Base-by-base conservation (phyloP, 495 filamentous ascomycete species). In the Neurospora pannonica region DNA sequence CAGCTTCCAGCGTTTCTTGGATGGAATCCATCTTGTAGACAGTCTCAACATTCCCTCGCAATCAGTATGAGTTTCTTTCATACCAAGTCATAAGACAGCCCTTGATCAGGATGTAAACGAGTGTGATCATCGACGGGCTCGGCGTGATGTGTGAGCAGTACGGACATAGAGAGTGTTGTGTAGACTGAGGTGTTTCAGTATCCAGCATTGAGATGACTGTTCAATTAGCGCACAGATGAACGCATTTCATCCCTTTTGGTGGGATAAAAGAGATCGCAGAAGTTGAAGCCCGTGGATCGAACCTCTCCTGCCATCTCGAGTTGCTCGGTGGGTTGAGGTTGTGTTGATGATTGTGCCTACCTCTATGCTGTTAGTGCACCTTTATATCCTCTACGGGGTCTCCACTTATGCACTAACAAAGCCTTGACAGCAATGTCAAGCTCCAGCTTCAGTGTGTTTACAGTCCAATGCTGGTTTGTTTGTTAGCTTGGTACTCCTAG, bases 1-100 rank as follows among this genome's bases (percentile, higher is more conserved):
- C 78, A 17, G 42, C 43, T 21, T 76, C 72, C 38, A 78, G 21
- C 1, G 74, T 76, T 10, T 78, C 72, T 19, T 79, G 71, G 8
- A 70, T 2, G 62, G 75, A 40, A 73, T 62, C 70, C 70, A 74
- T 73, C 54, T 24, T 74, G 24, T 38, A 28, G 39, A 34, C 9
- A 28, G 15, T 19, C 6, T 31, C 31, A 69, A 1, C 24, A n/a
- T 54, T 7, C 15, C 11, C n/a, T 15, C 13, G 0, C 36, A 71
- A 3, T 24, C 15, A 67, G 28, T 1, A 19, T 7, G 13, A 8
- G 24, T 19, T 4, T 67, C 21, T 19, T 60, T 24, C 21, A 62
- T 17, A 34, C 24, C 11, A 34, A 34, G 28, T 17, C 54, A 67
- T 34, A 4, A 60, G 10, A 31, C 48, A 28, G n/a, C 24, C 24